A percentile compares a stretch with the other conserved stretches of the same genome.
phyloP scores from a whole-genome alignment of 768 basidiomycete genomes.

The Podaxis carcinomalis region DNA sequence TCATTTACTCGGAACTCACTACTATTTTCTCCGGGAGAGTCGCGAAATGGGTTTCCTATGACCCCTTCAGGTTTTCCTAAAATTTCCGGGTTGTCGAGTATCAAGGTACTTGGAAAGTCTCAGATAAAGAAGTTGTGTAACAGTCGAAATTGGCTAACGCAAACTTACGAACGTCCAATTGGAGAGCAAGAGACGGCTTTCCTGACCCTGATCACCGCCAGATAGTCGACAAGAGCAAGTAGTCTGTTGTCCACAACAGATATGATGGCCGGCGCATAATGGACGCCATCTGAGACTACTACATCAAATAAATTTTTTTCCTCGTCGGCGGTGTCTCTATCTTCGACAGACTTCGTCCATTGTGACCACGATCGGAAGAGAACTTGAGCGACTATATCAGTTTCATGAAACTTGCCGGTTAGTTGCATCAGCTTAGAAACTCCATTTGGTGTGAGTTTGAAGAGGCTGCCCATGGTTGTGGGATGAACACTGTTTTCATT shows the following conservation, averaged over 20 bases:
- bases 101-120: neutral
- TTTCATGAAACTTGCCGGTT: neutral
- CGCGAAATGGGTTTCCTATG: neutral
- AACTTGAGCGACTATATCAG: neutral
- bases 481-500: neutral
- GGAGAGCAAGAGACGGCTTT: neutral
- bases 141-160: neutral
- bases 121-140: neutral
- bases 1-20: too few species aligned
- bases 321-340: neutral
- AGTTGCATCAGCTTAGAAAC: neutral
- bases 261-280: neutral
- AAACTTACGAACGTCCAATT: neutral
- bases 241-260: neutral
- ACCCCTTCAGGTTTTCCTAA: neutral
- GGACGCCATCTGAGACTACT: neutral
- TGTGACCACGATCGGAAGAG: neutral
- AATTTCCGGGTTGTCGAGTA: neutral
- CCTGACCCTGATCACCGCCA: neutral
- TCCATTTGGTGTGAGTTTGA: neutral
- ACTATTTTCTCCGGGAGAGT: neutral
- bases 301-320: neutral
- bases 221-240: neutral
- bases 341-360: neutral
- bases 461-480: neutral